These are phyloP conservation scores for Pythium vanterpoolii DNA, from an alignment of 352 stramenopile species.

Conservation along the genomic window DNA sequence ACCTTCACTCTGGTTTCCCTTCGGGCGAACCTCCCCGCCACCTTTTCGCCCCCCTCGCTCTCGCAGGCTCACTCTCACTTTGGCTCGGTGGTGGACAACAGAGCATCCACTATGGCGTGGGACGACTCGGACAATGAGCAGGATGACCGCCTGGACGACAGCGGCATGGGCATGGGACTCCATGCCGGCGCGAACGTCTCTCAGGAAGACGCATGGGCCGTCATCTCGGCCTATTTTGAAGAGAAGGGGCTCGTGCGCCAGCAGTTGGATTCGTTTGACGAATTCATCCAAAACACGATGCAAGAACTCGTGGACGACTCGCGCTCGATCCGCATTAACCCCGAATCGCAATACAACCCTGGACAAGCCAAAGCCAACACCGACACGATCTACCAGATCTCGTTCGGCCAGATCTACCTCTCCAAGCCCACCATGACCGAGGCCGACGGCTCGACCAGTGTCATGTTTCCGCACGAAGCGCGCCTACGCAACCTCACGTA, in stretches of 20 bases:
- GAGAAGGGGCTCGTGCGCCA: slow-evolving; percentile 99
- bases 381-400: slow-evolving; percentile 93
- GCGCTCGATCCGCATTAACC: slow-evolving; percentile 95
- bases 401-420: slow-evolving; percentile 98
- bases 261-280: slow-evolving; percentile 99
- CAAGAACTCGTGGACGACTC: slow-evolving; percentile 98
- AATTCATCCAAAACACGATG: slow-evolving; percentile 99
- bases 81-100: slow-evolving; percentile 25
- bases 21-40: not conserved
- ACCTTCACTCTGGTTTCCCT: slow-evolving; percentile 21
- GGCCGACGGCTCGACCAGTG: slow-evolving; percentile 95
- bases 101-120: slow-evolving; percentile 44
- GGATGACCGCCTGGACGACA: slow-evolving; percentile 41
- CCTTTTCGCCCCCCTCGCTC: slow-evolving; percentile 6
- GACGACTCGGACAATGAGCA: slow-evolving; percentile 33
- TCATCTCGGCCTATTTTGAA: slow-evolving; percentile 99
- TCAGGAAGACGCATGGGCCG: slow-evolving; percentile 98
- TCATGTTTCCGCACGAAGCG: slow-evolving; percentile 99
- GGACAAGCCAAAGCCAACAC: slow-evolving; percentile 92
- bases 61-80: slow-evolving; percentile 28
- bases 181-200: slow-evolving; percentile 86
- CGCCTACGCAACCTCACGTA: slow-evolving; percentile 99
- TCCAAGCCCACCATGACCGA: slow-evolving; percentile 97
- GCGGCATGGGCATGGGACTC: slow-evolving; percentile 45
- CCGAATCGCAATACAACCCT: slow-evolving; percentile 95